A percentile compares a stretch with the other conserved stretches of the same genome.
phyloP scores from a whole-genome alignment of 1,284 basidiomycete genomes.

The Ganoderma lucidum region DNA sequence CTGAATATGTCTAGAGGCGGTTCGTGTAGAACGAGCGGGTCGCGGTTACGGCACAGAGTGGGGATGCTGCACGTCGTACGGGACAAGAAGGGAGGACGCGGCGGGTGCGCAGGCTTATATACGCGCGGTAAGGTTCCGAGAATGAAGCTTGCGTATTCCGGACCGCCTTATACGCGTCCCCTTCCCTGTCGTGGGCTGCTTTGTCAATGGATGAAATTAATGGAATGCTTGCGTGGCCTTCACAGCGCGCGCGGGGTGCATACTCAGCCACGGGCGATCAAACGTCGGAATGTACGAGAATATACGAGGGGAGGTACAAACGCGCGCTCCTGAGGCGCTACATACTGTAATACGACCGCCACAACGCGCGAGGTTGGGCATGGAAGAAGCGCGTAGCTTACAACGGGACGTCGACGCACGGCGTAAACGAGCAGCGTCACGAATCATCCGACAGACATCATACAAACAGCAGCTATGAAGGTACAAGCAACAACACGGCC shows the following conservation, averaged over 20 bases:
- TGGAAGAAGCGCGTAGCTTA: not conserved
- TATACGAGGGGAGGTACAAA: not conserved
- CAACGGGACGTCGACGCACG: not conserved
- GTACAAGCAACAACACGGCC: too few relatives aligned
- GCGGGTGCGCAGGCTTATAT: not conserved
- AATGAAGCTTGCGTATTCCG: slow-evolving; percentile 7
- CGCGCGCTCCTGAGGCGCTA: not conserved
- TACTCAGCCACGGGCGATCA: not conserved
- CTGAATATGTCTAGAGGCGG: too few relatives aligned
- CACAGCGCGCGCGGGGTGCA: not conserved
- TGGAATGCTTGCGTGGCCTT: not conserved
- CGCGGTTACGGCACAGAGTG: too few relatives aligned
- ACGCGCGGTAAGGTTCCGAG: not conserved
- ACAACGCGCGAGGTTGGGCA: too few relatives aligned
- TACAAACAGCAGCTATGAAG: not conserved
- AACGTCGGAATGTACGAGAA: not conserved
- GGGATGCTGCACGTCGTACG: not conserved
- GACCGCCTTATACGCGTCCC: slow-evolving; percentile 6
- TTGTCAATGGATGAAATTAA: not conserved
- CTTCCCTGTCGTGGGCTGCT: not conserved
- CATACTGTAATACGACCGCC: too few relatives aligned
- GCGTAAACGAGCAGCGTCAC: not conserved
- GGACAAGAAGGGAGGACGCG: not conserved
- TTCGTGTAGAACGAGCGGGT: too few relatives aligned
- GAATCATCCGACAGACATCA: not conserved